phyloP scores from a whole-genome alignment of 495 filamentous ascomycete genomes.

The Talaromyces stipitatus region DNA sequence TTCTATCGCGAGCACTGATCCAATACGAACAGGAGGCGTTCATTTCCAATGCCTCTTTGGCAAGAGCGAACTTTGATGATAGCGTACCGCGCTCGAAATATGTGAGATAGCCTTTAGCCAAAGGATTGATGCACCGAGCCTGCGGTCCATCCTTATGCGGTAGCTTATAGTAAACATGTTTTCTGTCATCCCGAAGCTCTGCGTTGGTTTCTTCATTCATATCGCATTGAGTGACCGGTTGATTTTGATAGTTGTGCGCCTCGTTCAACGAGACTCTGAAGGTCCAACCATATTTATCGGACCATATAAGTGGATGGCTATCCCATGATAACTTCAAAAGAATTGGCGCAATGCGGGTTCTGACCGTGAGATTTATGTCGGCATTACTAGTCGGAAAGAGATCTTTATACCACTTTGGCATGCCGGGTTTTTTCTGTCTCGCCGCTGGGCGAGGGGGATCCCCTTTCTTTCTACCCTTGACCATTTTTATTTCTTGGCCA shows the following conservation, averaged over 20 bases:
- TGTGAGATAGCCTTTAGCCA: constrained; percentile 81
- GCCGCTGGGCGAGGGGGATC: constrained; percentile 71
- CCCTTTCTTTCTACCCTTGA: constrained; percentile 78
- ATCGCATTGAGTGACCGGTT: constrained; percentile 64
- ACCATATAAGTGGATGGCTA: constrained; percentile 83
- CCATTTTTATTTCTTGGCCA: constrained; percentile 83
- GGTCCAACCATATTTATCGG: constrained; percentile 85
- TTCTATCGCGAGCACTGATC: constrained; percentile 90
- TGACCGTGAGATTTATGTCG: constrained; percentile 70
- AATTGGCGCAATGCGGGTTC: constrained; percentile 81
- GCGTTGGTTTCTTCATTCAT: constrained; percentile 64
- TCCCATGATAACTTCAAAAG: constrained; percentile 85
- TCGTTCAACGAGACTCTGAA: constrained; percentile 68
- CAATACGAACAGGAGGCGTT: constrained; percentile 98
- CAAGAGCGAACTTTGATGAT: constrained; percentile 78
- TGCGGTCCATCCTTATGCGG: constrained; percentile 92
- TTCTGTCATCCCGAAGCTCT: constrained; percentile 55
- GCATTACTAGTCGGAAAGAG: constrained; percentile 60
- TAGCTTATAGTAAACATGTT: constrained; percentile 77
- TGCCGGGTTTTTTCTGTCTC: constrained; percentile 86
- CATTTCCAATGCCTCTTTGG: constrained; percentile 93
- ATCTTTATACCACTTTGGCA: constrained; percentile 95
- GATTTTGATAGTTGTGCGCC: constrained; percentile 54
- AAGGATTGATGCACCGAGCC: constrained; percentile 72
- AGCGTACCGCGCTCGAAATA: constrained; percentile 89